Percentiles rank a stretch among this genome's conserved stretches.
Conservation (phyloP, 352 stramenopile species). For the Pythium insidiosum region DNA sequence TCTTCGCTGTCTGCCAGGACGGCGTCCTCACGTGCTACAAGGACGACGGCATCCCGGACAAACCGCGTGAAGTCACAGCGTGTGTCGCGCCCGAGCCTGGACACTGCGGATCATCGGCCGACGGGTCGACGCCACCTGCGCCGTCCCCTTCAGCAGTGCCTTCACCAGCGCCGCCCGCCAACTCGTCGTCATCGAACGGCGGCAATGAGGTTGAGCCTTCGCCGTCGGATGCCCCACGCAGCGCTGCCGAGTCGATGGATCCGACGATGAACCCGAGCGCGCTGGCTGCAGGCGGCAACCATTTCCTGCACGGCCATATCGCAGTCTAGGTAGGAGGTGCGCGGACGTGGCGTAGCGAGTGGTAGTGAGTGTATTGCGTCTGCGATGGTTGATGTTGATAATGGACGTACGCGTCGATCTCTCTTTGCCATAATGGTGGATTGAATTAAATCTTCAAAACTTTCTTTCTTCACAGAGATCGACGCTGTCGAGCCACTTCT, state of each 20-base stretch:
- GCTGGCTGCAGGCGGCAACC: conserved; percentile 20
- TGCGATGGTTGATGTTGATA: no score
- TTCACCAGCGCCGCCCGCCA: background rate
- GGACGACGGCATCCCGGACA: conserved; percentile 37
- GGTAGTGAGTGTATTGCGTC: no score
- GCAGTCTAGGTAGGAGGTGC: no score
- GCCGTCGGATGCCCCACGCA: background rate
- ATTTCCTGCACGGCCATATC: no score
- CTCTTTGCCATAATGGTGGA: no score
- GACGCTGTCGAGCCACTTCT: no score
- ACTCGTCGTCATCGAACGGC: background rate
- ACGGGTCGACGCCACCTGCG: conserved; percentile 9
- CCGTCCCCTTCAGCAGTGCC: background rate
- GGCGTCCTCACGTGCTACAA: conserved; percentile 24
- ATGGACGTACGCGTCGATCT: no score
- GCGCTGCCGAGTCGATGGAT: background rate
- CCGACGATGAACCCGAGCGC: conserved; percentile 21
- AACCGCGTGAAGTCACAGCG: conserved; percentile 13
- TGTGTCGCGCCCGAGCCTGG: conserved; percentile 26
- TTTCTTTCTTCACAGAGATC: no score
- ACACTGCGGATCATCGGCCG: conserved; percentile 22
- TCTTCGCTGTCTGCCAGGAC: conserved; percentile 31
- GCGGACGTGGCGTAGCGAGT: no score
- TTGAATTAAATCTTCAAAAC: no score
- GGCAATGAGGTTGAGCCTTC: background rate